Evolutionary conservation across 805 yeast species (phyloP).

Genomic region (Metschnikowia vanudenii): DNA sequence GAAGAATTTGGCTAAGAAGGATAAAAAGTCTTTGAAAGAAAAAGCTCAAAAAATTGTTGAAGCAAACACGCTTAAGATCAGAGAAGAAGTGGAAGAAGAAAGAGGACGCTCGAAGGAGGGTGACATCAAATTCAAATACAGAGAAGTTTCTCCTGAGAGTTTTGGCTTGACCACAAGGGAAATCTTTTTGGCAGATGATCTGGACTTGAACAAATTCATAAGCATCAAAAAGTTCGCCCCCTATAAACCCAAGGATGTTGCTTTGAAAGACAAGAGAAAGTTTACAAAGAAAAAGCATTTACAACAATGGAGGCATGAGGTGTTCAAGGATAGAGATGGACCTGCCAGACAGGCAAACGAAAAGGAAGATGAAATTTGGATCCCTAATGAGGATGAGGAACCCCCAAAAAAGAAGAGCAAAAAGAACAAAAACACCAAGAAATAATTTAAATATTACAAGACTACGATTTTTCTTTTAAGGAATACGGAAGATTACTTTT

Average conservation of each 20-base stretch:
- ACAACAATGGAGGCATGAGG: constrained; percentile 86
- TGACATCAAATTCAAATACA: constrained; percentile 67
- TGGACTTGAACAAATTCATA: constrained; percentile 75
- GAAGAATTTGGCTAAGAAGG: constrained; percentile 58
- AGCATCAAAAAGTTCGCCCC: constrained; percentile 94
- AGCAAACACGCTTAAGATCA: constrained; percentile 58
- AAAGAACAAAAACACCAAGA: constrained; percentile 1
- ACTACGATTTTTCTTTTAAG: too few species aligned
- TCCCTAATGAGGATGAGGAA: constrained; percentile 28
- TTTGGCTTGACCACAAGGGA: constrained; percentile 86
- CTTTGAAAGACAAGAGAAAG: constrained; percentile 77
- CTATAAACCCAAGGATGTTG: constrained; percentile 72
- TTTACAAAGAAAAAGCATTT: constrained; percentile 78
- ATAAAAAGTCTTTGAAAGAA: constrained; percentile 57
- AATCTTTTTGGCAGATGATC: constrained; percentile 86
- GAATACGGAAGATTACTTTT: too few species aligned
- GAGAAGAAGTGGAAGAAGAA: constrained; percentile 64
- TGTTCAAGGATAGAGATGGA: constrained; percentile 64
- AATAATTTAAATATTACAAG: background rate
- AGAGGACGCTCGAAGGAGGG: constrained; percentile 51
- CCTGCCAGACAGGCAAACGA: constrained; percentile 33
- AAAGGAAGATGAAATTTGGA: constrained; percentile 39
- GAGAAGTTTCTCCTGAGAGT: constrained; percentile 94
- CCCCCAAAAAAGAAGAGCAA: constrained; percentile 8
- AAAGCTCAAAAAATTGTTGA: constrained; percentile 80